These are phyloP conservation scores for Lachnellula subtilissima DNA, from an alignment of 2,329 filamentous ascomycete species.

Conservation along the genomic window DNA sequence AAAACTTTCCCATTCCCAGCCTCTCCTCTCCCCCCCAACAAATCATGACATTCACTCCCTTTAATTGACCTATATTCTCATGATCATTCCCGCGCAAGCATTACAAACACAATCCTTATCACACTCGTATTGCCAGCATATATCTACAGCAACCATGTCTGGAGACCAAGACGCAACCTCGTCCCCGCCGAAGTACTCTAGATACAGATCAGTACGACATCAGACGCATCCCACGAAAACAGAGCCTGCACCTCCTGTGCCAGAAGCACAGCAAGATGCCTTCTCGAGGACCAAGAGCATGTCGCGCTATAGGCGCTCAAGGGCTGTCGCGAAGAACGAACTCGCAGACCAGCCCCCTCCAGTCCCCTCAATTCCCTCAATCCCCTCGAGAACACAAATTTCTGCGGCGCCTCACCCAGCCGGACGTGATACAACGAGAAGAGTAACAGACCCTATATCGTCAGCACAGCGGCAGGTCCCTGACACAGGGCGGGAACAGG, in stretches of 20 bases:
- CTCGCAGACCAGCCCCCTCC: slow-evolving; percentile 3
- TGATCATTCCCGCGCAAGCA: background rate
- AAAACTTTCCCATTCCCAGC: too few species aligned
- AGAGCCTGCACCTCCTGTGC: slow-evolving; percentile 16
- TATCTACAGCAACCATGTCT: slow-evolving; percentile 14
- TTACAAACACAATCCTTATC: background rate
- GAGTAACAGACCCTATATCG: slow-evolving; percentile 17
- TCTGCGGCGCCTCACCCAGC: background rate
- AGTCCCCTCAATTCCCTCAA: slow-evolving; percentile 12
- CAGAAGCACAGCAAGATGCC: slow-evolving; percentile 31
- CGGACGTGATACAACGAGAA: slow-evolving; percentile 7
- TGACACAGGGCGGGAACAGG: background rate
- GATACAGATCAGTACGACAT: slow-evolving; percentile 53
- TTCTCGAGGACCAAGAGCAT: slow-evolving; percentile 33
- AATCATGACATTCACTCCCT: too few species aligned
- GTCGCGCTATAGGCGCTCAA: slow-evolving; percentile 34
- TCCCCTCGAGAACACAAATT: background rate
- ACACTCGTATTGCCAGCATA: too few species aligned
- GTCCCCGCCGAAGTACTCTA: slow-evolving; percentile 43
- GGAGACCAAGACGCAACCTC: slow-evolving; percentile 14
- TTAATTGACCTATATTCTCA: too few species aligned
- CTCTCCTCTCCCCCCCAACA: too few species aligned
- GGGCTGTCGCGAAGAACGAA: slow-evolving; percentile 7
- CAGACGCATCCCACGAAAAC: slow-evolving; percentile 21
- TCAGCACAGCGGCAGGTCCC: slow-evolving; percentile 1